phyloP scores from a whole-genome alignment of 805 yeast genomes.

The Hanseniaspora meyeri region DNA sequence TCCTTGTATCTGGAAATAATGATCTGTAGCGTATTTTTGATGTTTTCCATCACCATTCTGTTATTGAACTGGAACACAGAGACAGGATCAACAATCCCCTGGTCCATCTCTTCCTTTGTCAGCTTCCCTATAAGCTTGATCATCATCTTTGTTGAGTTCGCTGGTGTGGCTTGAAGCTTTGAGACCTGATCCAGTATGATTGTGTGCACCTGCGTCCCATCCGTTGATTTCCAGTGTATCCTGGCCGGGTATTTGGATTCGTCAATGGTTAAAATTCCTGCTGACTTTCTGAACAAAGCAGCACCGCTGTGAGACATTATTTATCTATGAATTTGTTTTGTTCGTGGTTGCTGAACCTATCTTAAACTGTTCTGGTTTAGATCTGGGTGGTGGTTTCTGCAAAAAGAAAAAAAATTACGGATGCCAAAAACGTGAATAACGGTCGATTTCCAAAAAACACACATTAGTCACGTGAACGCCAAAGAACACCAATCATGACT shows the following conservation, averaged over 20 bases:
- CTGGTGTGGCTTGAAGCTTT: slow-evolving; percentile 57
- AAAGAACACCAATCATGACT: too few species aligned
- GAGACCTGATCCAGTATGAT: slow-evolving; percentile 34
- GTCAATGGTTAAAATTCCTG: slow-evolving; percentile 43
- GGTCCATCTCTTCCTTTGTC: slow-evolving; percentile 23
- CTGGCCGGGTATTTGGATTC: slow-evolving; percentile 48
- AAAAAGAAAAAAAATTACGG: too few species aligned
- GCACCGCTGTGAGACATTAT: slow-evolving; percentile 38
- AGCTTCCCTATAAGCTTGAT: slow-evolving; percentile 42
- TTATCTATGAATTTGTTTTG: neutral
- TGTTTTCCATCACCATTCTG: slow-evolving; percentile 62
- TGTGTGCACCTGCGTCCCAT: slow-evolving; percentile 37
- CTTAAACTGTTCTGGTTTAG: too few species aligned
- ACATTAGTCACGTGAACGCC: too few species aligned
- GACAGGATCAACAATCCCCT: slow-evolving; percentile 19
- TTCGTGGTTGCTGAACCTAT: too few species aligned
- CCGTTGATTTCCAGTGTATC: slow-evolving; percentile 41
- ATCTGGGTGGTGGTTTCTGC: too few species aligned
- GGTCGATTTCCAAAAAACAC: too few species aligned
- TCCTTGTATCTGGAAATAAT: slow-evolving; percentile 56
- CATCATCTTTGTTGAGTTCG: slow-evolving; percentile 53
- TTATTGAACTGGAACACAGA: slow-evolving; percentile 53
- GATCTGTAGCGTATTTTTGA: slow-evolving; percentile 54
- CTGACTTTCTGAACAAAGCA: slow-evolving; percentile 41
- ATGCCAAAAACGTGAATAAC: too few species aligned